Evolutionary conservation across 2,329 filamentous ascomycete species (phyloP).

Genomic region (Coccinonectria pachysandricola): DNA sequence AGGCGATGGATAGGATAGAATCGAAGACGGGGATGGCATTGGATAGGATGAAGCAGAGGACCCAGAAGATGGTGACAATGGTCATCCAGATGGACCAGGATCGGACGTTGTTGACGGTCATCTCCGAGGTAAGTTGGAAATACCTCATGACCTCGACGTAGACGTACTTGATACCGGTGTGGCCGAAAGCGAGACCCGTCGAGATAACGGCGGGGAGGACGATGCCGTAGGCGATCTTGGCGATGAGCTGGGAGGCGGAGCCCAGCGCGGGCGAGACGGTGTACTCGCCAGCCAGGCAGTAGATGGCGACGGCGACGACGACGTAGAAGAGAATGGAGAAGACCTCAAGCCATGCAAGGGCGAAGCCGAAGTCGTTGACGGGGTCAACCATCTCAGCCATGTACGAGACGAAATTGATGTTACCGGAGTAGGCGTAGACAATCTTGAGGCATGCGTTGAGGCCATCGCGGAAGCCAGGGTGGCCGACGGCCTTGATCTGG

Average conservation of each 20-base stretch:
- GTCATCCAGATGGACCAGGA: conserved; percentile 27
- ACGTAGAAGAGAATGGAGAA: conserved; percentile 18
- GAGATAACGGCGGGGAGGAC: conserved; percentile 21
- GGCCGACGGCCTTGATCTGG: conserved; percentile 19
- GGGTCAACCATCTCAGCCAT: conserved; percentile 27
- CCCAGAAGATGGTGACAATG: conserved; percentile 25
- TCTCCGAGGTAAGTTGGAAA: conserved; percentile 22
- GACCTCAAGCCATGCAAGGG: conserved; percentile 14
- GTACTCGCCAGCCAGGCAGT: conserved; percentile 18
- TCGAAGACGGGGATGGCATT: conserved; percentile 28
- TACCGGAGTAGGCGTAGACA: conserved; percentile 27
- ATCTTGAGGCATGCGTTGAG: conserved; percentile 25
- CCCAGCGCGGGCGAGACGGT: conserved; percentile 19
- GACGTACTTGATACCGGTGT: conserved; percentile 25
- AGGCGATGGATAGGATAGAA: conserved; percentile 27
- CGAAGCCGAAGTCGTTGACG: conserved; percentile 21
- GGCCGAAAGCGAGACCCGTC: conserved; percentile 23
- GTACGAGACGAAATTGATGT: conserved; percentile 27
- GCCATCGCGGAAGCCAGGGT: conserved; percentile 22
- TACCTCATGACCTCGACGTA: conserved; percentile 25
- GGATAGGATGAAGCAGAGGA: conserved; percentile 24
- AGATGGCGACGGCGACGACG: conserved; percentile 17
- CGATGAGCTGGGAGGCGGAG: conserved; percentile 12
- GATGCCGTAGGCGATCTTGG: conserved; percentile 23
- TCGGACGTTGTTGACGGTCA: conserved; percentile 22